Base-by-base conservation (phyloP, 116 monocot genomes). In the Trichopus zeylanicus region DNA sequence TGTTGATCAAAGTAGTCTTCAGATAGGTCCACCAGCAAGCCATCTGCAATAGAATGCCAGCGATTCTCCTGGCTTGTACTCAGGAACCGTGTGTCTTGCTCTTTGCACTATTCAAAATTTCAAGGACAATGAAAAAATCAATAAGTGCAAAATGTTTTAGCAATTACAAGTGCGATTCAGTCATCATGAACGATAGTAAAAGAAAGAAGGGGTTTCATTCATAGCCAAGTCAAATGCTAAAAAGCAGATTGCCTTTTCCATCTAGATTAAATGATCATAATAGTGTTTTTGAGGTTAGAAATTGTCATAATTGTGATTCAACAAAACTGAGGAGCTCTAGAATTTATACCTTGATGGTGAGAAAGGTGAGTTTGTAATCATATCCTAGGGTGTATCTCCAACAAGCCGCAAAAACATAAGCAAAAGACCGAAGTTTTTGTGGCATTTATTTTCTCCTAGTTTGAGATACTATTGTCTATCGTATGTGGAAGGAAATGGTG, bases 21-120 rank as follows among this genome's bases (percentile, higher is more conserved):
- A 83, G 26, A 78, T 78, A 46, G 59, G 28, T 46, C 16, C 47
- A 57, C 73, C 92, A 21, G 55, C 65, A 30, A 93, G 62, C 78
- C 78, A 93, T 7, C 82, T 81, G 18, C 65, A 68, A 31, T 79
- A 93, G 67, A 93, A 88, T 9, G 85, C 82, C 66, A 93, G 63
- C 29, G 93, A 78, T 56, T 93, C 88, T n/a, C 34, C 51, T 21
- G 93, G 93, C 60, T 93, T 93, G 72, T 93, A 93, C 59, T 93
- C 93, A 0, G 93, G 82, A 53, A 93, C 93, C 16, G 93, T 85
- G 62, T 93, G 88, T 16, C 93, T 88, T 21, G 93, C 53, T 51
- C 93, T 88, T 88, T 93, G 72, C 8, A 65, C 42, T 0, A 55
- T 55, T 21, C 59, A 57, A 42, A 67, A 31, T 19, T n/a, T 21